Conservation (phyloP, 805 yeast genomes). For the Kuraishia molischiana region DNA sequence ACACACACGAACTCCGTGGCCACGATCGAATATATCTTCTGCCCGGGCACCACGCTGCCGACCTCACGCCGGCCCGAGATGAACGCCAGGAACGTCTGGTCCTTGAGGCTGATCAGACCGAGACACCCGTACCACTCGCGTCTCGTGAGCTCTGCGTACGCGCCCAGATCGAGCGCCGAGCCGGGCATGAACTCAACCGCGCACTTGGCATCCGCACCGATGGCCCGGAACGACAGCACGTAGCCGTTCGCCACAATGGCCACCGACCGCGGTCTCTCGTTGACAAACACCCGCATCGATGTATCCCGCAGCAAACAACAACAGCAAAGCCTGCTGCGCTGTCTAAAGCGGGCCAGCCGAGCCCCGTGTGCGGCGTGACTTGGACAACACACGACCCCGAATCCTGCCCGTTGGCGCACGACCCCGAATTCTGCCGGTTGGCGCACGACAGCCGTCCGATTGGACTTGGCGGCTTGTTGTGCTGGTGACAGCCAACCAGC, state of each 20-base stretch:
- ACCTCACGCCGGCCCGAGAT: constrained; percentile 44
- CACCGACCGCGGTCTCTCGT: constrained; percentile 58
- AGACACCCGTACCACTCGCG: constrained; percentile 42
- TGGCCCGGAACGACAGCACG: constrained; percentile 52
- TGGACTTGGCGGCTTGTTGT: neutral
- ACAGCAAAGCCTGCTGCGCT: too few relatives aligned
- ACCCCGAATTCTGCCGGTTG: too few relatives aligned
- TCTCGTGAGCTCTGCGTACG: constrained; percentile 32
- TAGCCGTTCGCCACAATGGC: constrained; percentile 50
- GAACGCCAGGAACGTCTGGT: constrained; percentile 45
- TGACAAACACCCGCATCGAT: constrained; percentile 61
- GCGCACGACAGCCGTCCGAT: too few relatives aligned
- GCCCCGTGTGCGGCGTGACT: too few relatives aligned
- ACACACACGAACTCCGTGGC: constrained; percentile 60
- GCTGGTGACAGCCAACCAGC: neutral
- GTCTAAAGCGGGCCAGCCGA: too few relatives aligned
- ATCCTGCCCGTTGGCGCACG: too few relatives aligned
- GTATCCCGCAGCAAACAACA: too few relatives aligned
- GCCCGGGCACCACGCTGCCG: constrained; percentile 49
- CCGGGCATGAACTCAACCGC: constrained; percentile 47
- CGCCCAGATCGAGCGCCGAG: constrained; percentile 24
- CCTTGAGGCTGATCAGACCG: constrained; percentile 50
- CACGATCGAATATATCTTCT: constrained; percentile 41
- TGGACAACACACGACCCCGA: too few relatives aligned
- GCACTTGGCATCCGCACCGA: constrained; percentile 18